phyloP scores from a whole-genome alignment of 2,329 filamentous ascomycete species.

The Paecilomyces sp. region DNA sequence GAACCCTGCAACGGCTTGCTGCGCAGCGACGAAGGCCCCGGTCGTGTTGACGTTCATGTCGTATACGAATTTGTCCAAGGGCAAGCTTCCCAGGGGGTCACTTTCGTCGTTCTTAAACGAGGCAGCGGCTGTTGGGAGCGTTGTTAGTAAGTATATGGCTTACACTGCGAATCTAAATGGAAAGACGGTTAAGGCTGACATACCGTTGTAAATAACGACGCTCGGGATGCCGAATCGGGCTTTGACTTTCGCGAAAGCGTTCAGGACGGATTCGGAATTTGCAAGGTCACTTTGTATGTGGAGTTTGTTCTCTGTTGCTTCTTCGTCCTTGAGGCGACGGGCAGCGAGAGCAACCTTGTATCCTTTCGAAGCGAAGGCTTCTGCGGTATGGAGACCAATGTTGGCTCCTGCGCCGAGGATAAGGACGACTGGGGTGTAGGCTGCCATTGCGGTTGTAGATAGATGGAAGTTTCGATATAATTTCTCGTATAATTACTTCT shows the following conservation, averaged over 20 bases:
- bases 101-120: slow-evolving; percentile 18
- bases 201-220: slow-evolving; percentile 25
- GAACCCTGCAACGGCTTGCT: slow-evolving; percentile 29
- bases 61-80: slow-evolving; percentile 20
- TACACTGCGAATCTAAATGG: neutral
- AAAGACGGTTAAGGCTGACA: neutral
- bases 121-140: neutral
- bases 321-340: slow-evolving; percentile 22
- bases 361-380: slow-evolving; percentile 33
- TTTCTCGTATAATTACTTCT: no score
- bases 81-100: slow-evolving; percentile 19
- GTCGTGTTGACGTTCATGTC: slow-evolving; percentile 32
- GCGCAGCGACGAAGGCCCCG: slow-evolving; percentile 32
- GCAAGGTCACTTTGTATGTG: slow-evolving; percentile 30
- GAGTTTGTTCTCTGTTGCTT: slow-evolving; percentile 19
- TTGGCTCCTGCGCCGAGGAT: slow-evolving; percentile 40
- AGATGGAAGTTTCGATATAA: neutral
- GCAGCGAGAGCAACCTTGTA: slow-evolving; percentile 38
- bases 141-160: neutral
- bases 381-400: slow-evolving; percentile 30
- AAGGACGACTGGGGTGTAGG: slow-evolving; percentile 10
- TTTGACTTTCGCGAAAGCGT: slow-evolving; percentile 34
- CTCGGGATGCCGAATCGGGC: slow-evolving; percentile 28
- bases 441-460: neutral
- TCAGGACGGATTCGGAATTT: slow-evolving; percentile 24